These are phyloP conservation scores for Fusarium begoniae DNA, from an alignment of 2,329 filamentous ascomycete genomes.

Conservation along the genomic window DNA sequence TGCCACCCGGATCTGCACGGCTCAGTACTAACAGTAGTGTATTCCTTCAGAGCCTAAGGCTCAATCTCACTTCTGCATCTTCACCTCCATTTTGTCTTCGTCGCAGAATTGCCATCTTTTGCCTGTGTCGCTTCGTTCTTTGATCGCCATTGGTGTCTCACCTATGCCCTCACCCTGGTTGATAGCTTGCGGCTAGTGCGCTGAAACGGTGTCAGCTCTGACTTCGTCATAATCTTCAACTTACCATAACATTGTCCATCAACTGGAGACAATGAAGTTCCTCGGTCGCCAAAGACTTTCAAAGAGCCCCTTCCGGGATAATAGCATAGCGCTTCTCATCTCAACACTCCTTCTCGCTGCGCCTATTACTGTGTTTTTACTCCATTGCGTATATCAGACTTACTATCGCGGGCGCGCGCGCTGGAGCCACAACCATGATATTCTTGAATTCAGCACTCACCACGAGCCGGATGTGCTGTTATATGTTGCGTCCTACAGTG, in stretches of 20 bases:
- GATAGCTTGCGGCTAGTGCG: not conserved
- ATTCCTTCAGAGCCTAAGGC: not conserved
- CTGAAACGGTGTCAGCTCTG: not conserved
- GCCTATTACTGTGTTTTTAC: slow-evolving; percentile 21
- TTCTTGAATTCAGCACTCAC: not conserved
- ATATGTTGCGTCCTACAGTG: slow-evolving; percentile 60
- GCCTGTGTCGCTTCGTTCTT: not conserved
- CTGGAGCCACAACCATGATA: slow-evolving; percentile 19
- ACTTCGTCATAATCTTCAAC: not conserved
- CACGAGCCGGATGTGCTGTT: slow-evolving; percentile 38
- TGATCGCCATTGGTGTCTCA: not conserved
- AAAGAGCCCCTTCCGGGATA: slow-evolving; percentile 2
- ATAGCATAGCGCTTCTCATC: slow-evolving; percentile 2
- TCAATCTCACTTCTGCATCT: not conserved
- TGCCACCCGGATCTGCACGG: not conserved
- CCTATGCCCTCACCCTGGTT: not conserved
- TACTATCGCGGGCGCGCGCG: slow-evolving; percentile 1
- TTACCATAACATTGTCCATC: not conserved
- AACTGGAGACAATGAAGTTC: slow-evolving; percentile 15
- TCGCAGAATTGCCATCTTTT: not conserved
- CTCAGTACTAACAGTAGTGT: not conserved
- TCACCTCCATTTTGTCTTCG: not conserved
- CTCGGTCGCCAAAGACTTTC: not conserved
- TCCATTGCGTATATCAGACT: slow-evolving; percentile 29
- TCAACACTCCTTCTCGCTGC: slow-evolving; percentile 22